Base-by-base conservation (phyloP, 2,329 filamentous ascomycete genomes). In the Cadophora malorum region DNA sequence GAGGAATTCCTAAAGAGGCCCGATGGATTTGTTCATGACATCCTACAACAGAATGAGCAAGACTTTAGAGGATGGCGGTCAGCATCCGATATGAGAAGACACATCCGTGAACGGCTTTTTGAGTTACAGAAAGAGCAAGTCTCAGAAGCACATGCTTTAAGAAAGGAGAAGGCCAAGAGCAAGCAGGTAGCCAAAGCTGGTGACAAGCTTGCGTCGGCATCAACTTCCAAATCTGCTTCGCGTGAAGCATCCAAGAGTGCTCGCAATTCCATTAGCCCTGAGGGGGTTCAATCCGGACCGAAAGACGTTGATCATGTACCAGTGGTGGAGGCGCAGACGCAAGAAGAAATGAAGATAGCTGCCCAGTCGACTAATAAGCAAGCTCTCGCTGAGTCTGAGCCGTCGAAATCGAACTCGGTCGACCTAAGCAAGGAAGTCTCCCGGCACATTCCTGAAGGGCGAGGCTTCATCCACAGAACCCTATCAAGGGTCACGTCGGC, bases 1-100 rank as follows among this genome's bases (percentile, higher is more conserved):
- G 87, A 93, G 71, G 89, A 91, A 71, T 97, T 99, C 71, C 84
- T 96, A 19, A 84, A 88, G 63, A 81, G 93, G 68, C 95, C 95
- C 0, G 88, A 92, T 70, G 78, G 77, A 0, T 96, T 96, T 72
- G 83, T 92, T 19, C 80, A 81, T 23, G 89, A 86, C 69, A 81
- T 97, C 21, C 81, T 97, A 5, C 84, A 83, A 31, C 86, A 84
- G 3, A 71, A 81, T 9, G 35, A 49, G 25, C 49, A 60, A 47
- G 59, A 63, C 5, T 55, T 31, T 7, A 47, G 23, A 0, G 3
- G 16, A 0, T 77, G 77, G 23, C 80, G 87, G 70, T 78, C 82
- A 61, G 82, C 87, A 0, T 83, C 85, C 0, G 76, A 83, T 9
- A 86, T 95, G 74, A 88, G 94, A 25, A 79, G 79, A 41, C 81